Base-by-base conservation (phyloP, 1,139 yeast genomes). In the Hanseniaspora sp. region DNA sequence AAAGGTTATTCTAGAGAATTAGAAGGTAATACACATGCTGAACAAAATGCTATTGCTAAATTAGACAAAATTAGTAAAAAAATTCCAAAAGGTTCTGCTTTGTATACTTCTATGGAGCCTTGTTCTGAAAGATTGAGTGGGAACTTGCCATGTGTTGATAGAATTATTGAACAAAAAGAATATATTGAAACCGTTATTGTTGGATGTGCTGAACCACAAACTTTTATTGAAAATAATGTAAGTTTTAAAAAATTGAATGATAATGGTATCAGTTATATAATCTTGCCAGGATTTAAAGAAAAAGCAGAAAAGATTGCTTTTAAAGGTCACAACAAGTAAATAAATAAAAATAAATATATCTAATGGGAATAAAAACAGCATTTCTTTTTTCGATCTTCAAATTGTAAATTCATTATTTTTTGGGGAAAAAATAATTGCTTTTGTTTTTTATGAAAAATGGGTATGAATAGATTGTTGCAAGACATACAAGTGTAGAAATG, bases 91-190 rank as follows among this genome's bases (percentile, higher is more conserved):
- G 95, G 95, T 0, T 80, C 95, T 0, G 87, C 84, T 45, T 69
- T 92, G 12, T 94, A 86, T 67, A 92, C 98, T 0, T 86, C 97
- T 0, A 94, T 94, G 98, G 99, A 94, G 63, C 99, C 99, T 0
- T 94, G 99, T 65, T 82, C 95, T 1, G 77, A 78, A 56, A 73
- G 99, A 55, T 71, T 92, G 42, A 88, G 96, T 66, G 98, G 98
- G 0, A 90, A 90, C 62, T 65, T 75, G 54, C 96, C 98, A 0
- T 92, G 99, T 68, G 81, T 80, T 1, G 90, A 88, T 58, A 74
- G 97, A 43, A 81, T 92, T 9, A 63, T 87, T 46, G 71, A 69
- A 1, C 67, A 80, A 1, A 61, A 67, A n/a, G 71, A 73, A 1
- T 65, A 63, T 17, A 83, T 92, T 57, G 75, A 74, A 37, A 78